These are phyloP conservation scores for Arbutus unedo DNA, from an alignment of 148 eudicot species.

Conservation along the genomic window DNA sequence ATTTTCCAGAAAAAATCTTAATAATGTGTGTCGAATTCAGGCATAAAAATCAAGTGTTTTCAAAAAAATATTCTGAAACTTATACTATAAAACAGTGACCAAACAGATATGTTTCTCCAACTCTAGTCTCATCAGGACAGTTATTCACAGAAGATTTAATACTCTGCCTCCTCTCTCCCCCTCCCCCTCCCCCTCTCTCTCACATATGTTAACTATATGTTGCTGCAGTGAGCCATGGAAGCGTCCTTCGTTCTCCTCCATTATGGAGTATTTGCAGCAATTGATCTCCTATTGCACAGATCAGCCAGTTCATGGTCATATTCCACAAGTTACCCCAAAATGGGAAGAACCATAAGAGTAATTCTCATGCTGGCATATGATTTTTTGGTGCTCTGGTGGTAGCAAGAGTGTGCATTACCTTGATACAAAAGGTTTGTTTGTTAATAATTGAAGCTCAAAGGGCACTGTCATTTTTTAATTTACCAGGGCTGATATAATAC, in stretches of 20 bases:
- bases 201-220: not conserved
- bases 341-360: not conserved
- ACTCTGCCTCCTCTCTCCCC: not conserved
- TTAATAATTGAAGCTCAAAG: not conserved
- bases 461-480: not conserved
- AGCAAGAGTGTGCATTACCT: not conserved
- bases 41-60: not conserved
- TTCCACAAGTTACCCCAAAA: constrained; percentile 13
- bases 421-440: not conserved
- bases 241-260: constrained; percentile 78
- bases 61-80: not conserved
- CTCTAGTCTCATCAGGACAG: not conserved
- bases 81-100: not conserved
- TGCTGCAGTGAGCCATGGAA: constrained; percentile 68
- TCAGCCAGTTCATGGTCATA: constrained; percentile 49
- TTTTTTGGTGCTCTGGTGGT: not conserved
- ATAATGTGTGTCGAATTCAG: not conserved
- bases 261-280: constrained; percentile 67
- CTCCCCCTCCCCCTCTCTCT: not conserved
- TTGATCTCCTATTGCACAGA: constrained; percentile 47
- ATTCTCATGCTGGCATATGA: not conserved
- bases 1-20: not conserved
- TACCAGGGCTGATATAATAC: not conserved
- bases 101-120: not conserved
- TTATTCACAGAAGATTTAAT: not conserved